A percentile compares a stretch with the other conserved stretches of the same genome.
Evolutionary conservation across 495 filamentous ascomycete genomes (phyloP).

Genomic region (Penicillium salamii): DNA sequence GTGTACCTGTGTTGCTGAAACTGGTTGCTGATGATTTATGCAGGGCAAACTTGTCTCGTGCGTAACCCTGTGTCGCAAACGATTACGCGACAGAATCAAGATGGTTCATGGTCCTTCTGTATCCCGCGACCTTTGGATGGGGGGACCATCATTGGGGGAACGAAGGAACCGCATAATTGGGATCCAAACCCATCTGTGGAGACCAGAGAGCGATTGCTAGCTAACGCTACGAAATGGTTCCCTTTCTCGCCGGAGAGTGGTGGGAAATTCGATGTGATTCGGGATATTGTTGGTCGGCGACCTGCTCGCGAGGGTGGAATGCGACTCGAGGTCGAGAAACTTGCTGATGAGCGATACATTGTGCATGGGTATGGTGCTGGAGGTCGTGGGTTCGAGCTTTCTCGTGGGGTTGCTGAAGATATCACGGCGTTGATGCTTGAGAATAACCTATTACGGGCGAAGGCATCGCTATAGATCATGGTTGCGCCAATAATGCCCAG

Average conservation of each 20-base stretch:
- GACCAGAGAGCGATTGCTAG: constrained; percentile 46
- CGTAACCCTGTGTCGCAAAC: constrained; percentile 48
- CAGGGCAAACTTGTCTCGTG: constrained; percentile 45
- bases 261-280: constrained; percentile 43
- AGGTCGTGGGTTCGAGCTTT: constrained; percentile 54
- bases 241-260: constrained; percentile 36
- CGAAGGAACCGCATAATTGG: constrained; percentile 59
- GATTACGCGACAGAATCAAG: constrained; percentile 56
- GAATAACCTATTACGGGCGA: constrained; percentile 25
- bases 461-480: constrained; percentile 24
- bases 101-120: constrained; percentile 59
- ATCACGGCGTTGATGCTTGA: constrained; percentile 30
- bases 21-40: neutral
- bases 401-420: constrained; percentile 42
- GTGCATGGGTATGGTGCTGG: constrained; percentile 65
- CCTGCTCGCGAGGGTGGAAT: constrained; percentile 44
- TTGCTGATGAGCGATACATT: constrained; percentile 27
- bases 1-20: neutral
- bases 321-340: constrained; percentile 39
- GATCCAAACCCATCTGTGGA: constrained; percentile 44
- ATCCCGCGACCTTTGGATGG: constrained; percentile 58
- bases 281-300: constrained; percentile 44
- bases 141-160: constrained; percentile 62
- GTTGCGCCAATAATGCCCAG: too few species aligned
- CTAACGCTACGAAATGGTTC: constrained; percentile 43